Evolutionary conservation across 352 stramenopile species (phyloP).

Genomic region (Aphanomyces euteiches): DNA sequence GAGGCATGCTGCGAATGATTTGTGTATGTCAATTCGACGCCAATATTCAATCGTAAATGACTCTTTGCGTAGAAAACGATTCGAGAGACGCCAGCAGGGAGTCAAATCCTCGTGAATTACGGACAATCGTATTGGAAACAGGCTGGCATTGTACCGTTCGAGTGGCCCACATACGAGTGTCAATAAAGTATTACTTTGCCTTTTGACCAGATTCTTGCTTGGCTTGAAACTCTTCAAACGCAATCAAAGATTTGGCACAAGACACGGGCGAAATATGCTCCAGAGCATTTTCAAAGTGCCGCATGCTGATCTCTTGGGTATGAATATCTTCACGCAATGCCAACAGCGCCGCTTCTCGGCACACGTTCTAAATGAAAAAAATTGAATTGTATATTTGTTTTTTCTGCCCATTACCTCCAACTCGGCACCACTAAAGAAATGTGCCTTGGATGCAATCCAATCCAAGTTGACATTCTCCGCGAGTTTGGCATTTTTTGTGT

Average conservation of each 20-base stretch:
- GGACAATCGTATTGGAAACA: constrained; percentile 33
- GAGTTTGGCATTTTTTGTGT: constrained; percentile 61
- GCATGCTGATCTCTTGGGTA: constrained; percentile 46
- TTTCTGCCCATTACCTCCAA: constrained; percentile 55
- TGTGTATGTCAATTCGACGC: constrained; percentile 50
- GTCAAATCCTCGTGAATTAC: constrained; percentile 79
- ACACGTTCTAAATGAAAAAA: constrained; percentile 60
- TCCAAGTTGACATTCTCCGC: constrained; percentile 60
- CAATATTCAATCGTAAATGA: background rate
- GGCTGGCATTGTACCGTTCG: constrained; percentile 9
- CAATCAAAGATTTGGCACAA: constrained; percentile 45
- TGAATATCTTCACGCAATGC: constrained; percentile 69
- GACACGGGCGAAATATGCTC: constrained; percentile 52
- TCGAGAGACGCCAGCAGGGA: constrained; percentile 33
- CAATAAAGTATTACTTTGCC: background rate
- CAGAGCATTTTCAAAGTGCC: constrained; percentile 57
- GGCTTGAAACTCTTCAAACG: constrained; percentile 52
- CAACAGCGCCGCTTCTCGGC: constrained; percentile 71
- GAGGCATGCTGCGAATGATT: constrained; percentile 68
- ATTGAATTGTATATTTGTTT: background rate
- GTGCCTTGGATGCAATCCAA: constrained; percentile 47
- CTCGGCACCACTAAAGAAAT: constrained; percentile 81
- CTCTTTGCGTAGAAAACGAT: constrained; percentile 23
- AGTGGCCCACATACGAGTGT: background rate
- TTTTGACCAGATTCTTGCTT: constrained; percentile 3